Percentiles rank a stretch among this genome's conserved stretches.
phyloP scores from a whole-genome alignment of 2,329 filamentous ascomycete species.

The Aspergillus caelatus region DNA sequence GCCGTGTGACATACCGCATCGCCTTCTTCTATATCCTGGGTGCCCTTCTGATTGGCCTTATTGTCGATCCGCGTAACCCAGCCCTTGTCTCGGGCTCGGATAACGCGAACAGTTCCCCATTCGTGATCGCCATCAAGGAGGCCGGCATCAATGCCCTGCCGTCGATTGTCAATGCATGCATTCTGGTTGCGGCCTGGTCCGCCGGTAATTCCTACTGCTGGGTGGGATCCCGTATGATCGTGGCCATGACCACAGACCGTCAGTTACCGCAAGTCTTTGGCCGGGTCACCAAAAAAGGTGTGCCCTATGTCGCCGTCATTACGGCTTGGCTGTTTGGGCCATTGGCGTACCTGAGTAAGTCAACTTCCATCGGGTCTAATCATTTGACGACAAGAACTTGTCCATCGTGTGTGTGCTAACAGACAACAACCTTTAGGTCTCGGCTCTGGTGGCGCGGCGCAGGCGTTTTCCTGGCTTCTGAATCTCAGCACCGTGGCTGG shows the following conservation, averaged over 20 bases:
- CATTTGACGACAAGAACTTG: neutral
- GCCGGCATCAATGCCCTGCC: constrained; percentile 39
- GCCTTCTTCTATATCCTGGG: constrained; percentile 42
- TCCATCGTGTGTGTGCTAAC: neutral
- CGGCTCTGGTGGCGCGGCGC: constrained; percentile 36
- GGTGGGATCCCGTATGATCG: constrained; percentile 62
- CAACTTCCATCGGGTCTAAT: too few species aligned
- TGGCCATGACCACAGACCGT: constrained; percentile 61
- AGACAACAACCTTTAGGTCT: constrained; percentile 25
- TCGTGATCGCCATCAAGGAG: constrained; percentile 38
- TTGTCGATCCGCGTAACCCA: constrained; percentile 28
- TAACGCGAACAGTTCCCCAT: constrained; percentile 39
- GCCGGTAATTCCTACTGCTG: constrained; percentile 48
- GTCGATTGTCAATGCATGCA: constrained; percentile 38
- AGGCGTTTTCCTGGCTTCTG: constrained; percentile 46
- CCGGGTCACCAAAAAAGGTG: constrained; percentile 54
- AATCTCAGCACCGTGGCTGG: constrained; percentile 51
- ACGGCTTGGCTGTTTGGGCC: constrained; percentile 52
- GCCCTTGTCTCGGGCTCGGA: constrained; percentile 27
- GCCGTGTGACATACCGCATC: constrained; percentile 45
- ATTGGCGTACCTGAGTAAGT: constrained; percentile 45
- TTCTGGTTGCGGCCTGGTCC: constrained; percentile 44
- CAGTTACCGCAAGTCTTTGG: constrained; percentile 62
- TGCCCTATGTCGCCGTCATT: constrained; percentile 62
- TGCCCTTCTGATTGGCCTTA: constrained; percentile 33